Conservation (phyloP, 2,329 filamentous ascomycete genomes). For the Canariomyces notabilis region DNA sequence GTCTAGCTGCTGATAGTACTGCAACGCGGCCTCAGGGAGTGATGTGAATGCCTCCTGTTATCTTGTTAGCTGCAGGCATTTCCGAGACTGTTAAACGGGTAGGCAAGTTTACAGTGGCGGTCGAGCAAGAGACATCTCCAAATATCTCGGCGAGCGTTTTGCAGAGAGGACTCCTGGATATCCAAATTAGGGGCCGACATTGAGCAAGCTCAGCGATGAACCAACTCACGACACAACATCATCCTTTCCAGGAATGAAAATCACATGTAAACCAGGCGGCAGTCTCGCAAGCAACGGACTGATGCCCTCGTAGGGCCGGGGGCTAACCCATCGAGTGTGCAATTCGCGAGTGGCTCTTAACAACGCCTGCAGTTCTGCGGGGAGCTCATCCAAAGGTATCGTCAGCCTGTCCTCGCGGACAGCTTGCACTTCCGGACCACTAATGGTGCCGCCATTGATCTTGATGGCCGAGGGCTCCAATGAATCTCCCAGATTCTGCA, state of each 20-base stretch:
- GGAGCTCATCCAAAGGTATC: constrained; percentile 67
- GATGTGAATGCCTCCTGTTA: constrained; percentile 56
- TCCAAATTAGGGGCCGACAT: neutral
- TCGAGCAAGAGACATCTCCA: constrained; percentile 33
- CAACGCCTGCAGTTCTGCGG: constrained; percentile 57
- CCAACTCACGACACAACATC: constrained; percentile 26
- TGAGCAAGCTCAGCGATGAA: constrained; percentile 7
- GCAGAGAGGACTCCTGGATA: constrained; percentile 29
- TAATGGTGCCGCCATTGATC: constrained; percentile 52
- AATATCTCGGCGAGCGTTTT: constrained; percentile 29
- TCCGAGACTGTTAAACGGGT: neutral
- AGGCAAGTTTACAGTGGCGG: constrained; percentile 26
- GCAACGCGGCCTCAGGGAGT: constrained; percentile 52
- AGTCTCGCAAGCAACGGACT: constrained; percentile 70
- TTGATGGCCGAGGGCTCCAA: constrained; percentile 61
- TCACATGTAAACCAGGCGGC: constrained; percentile 76
- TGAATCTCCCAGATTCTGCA: constrained; percentile 59
- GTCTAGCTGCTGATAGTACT: constrained; percentile 65
- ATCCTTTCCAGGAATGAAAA: constrained; percentile 57
- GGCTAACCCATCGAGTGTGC: constrained; percentile 73
- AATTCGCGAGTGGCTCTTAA: constrained; percentile 65
- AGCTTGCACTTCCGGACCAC: constrained; percentile 53
- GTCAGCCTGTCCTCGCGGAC: constrained; percentile 77
- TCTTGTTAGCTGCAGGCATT: neutral
- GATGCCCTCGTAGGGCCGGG: constrained; percentile 50